These are phyloP conservation scores for Grosmannia serpens DNA, from an alignment of 2,329 filamentous ascomycete genomes.

Conservation along the genomic window DNA sequence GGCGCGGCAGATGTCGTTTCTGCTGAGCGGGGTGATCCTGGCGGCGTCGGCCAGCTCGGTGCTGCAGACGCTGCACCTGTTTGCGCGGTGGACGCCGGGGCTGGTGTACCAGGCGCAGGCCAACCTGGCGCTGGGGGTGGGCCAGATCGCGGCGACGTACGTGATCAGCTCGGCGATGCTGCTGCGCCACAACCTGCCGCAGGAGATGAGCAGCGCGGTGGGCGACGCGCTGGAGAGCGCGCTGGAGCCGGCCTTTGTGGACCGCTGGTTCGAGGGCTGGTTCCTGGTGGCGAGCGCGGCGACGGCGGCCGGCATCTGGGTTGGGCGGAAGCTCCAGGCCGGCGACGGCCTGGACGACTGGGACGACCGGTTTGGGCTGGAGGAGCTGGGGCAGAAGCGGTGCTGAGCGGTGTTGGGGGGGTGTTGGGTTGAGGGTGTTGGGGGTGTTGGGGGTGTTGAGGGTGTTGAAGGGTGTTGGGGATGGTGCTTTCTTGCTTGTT, in stretches of 20 bases:
- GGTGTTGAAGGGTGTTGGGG: too few relatives aligned
- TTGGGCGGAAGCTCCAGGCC: constrained; percentile 49
- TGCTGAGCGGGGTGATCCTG: constrained; percentile 73
- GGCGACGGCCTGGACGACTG: constrained; percentile 25
- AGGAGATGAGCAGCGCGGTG: constrained; percentile 65
- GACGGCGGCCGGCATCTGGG: constrained; percentile 62
- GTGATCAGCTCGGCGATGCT: constrained; percentile 72
- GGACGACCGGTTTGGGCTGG: constrained; percentile 49
- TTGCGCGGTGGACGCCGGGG: constrained; percentile 61
- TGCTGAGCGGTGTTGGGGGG: constrained; percentile 34
- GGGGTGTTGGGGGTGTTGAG: too few relatives aligned
- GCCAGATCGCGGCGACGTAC: constrained; percentile 73
- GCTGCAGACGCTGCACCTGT: constrained; percentile 74
- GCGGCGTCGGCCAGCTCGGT: constrained; percentile 71
- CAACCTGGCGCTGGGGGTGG: constrained; percentile 67
- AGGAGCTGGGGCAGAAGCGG: constrained; percentile 63
- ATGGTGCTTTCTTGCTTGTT: not conserved
- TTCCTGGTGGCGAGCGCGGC: constrained; percentile 58
- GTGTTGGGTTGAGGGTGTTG: not conserved
- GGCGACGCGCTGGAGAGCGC: constrained; percentile 68
- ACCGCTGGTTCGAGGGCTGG: constrained; percentile 82
- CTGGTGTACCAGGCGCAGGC: constrained; percentile 64
- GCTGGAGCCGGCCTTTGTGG: constrained; percentile 59
- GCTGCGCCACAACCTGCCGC: constrained; percentile 65
- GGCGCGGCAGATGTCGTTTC: constrained; percentile 76